phyloP scores from a whole-genome alignment of 2,329 filamentous ascomycete species.

The Penicillium sp. region DNA sequence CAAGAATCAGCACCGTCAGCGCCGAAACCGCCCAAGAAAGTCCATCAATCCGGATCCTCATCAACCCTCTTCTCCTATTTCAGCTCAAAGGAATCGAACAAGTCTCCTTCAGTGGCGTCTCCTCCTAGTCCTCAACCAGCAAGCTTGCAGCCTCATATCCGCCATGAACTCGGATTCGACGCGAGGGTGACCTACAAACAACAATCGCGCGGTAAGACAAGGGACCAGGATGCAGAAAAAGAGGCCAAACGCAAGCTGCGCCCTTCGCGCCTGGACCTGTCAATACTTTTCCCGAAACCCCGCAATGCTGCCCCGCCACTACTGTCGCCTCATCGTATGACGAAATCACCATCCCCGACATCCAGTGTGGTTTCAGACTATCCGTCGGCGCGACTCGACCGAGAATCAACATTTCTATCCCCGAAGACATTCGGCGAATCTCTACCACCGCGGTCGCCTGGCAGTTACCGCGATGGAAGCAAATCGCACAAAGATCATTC shows the following conservation, averaged over 20 bases:
- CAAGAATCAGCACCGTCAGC: slow-evolving; percentile 24
- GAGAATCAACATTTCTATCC: slow-evolving; percentile 12
- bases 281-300: slow-evolving; percentile 39
- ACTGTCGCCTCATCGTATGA: slow-evolving; percentile 39
- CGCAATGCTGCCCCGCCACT: slow-evolving; percentile 28
- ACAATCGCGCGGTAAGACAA: slow-evolving; percentile 20
- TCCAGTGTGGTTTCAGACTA: slow-evolving; percentile 30
- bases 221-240: slow-evolving; percentile 7
- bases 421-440: slow-evolving; percentile 26
- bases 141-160: slow-evolving; percentile 15
- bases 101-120: slow-evolving; percentile 35
- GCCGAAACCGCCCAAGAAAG: slow-evolving; percentile 33
- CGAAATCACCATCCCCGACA: slow-evolving; percentile 36
- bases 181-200: slow-evolving; percentile 20
- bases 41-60: slow-evolving; percentile 39
- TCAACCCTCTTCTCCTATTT: slow-evolving; percentile 45
- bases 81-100: slow-evolving; percentile 38
- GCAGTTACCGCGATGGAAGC: slow-evolving; percentile 6
- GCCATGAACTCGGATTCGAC: slow-evolving; percentile 14
- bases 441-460: slow-evolving; percentile 12
- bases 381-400: slow-evolving; percentile 20
- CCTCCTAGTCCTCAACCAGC: slow-evolving; percentile 17
- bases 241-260: slow-evolving; percentile 36
- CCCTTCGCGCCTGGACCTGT: slow-evolving; percentile 38
- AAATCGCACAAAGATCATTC: slow-evolving; percentile 14